phyloP scores from a whole-genome alignment of 768 basidiomycete species.

The Dioszegia crocea region DNA sequence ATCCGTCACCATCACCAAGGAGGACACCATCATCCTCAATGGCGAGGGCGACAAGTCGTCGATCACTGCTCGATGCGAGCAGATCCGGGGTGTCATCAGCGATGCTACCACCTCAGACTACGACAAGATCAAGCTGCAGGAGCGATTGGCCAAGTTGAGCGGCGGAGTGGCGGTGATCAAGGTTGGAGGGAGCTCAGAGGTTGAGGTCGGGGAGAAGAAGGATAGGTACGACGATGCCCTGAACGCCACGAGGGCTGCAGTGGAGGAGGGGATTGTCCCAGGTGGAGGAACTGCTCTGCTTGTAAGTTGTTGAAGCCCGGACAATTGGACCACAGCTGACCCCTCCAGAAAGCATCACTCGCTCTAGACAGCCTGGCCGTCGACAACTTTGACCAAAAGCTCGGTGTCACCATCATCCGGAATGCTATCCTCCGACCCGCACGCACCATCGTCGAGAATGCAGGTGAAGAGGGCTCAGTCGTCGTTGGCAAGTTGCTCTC shows the following conservation, averaged over 20 bases:
- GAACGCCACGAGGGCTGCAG: slow-evolving; percentile 96
- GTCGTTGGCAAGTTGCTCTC: slow-evolving; percentile 78
- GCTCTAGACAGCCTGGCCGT: slow-evolving; percentile 64
- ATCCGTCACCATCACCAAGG: slow-evolving; percentile 90
- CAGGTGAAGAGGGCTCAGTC: slow-evolving; percentile 88
- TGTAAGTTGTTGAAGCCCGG: slow-evolving; percentile 52
- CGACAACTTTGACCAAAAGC: slow-evolving; percentile 93
- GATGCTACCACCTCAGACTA: slow-evolving; percentile 87
- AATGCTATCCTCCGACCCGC: slow-evolving; percentile 77
- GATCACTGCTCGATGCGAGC: slow-evolving; percentile 90
- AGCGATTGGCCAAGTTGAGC: slow-evolving; percentile 89
- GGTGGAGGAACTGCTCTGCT: slow-evolving; percentile 92
- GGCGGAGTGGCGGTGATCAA: slow-evolving; percentile 99
- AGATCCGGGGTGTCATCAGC: slow-evolving; percentile 75
- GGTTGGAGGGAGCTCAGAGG: slow-evolving; percentile 88
- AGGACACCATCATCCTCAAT: slow-evolving; percentile 94
- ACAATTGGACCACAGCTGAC: slow-evolving; percentile 2
- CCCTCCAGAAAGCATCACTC: slow-evolving; percentile 47
- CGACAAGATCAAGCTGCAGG: slow-evolving; percentile 91
- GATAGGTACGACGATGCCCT: slow-evolving; percentile 95
- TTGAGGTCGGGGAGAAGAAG: slow-evolving; percentile 99
- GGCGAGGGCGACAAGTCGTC: slow-evolving; percentile 85
- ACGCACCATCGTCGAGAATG: slow-evolving; percentile 85
- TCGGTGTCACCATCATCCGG: slow-evolving; percentile 88
- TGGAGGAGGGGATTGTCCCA: slow-evolving; percentile 96